Base-by-base conservation (phyloP, 805 yeast genomes). In the Isabelozyma heimii region DNA sequence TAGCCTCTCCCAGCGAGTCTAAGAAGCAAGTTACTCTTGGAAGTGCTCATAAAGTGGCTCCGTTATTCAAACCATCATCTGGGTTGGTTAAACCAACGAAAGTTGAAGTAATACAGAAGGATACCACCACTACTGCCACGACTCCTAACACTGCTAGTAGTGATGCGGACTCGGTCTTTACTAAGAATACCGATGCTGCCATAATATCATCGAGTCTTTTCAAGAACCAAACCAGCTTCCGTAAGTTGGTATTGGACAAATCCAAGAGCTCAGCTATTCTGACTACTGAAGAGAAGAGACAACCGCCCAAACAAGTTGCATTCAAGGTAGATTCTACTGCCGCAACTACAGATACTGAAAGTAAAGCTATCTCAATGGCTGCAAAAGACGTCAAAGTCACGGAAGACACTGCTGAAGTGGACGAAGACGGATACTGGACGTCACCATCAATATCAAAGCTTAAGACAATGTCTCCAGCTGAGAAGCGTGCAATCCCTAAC, bases 351-450 rank as follows among this genome's bases (percentile, higher is more conserved):
- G 17, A 9, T 40, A 5, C 43, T n/a, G 37, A 30, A 27, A 30
- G 15, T 5, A 30, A 27, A 16, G 37, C 37, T 8, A 27, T 42
- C 14, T 24, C 35, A 3, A 5, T 40, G 33, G 14, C 30, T 17
- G 3, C 27, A 13, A 26, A 24, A 13, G 37, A 28, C 12, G 14
- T 15, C 10, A 24, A 30, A 6, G 43, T 40, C 8, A 28, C 33
- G 8, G 47, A 46, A 15, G 40, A 46, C n/a, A 35, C 37, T 12
- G 55, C 72, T 41, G 72, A 79, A 40, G 74, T 75, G 27, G 81
- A 85, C 45, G 84, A 83, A 12, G 81, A 87, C 44, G 97, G 91
- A 5, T 94, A 91, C 69, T 94, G 94, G 89, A 85, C 84, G 47
- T 81, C 88, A 5, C 99, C 99, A 14, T 74, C 90, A 2, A 60